These are phyloP conservation scores for Phytopythium helicoides DNA, from an alignment of 352 stramenopile species.

Conservation along the genomic window DNA sequence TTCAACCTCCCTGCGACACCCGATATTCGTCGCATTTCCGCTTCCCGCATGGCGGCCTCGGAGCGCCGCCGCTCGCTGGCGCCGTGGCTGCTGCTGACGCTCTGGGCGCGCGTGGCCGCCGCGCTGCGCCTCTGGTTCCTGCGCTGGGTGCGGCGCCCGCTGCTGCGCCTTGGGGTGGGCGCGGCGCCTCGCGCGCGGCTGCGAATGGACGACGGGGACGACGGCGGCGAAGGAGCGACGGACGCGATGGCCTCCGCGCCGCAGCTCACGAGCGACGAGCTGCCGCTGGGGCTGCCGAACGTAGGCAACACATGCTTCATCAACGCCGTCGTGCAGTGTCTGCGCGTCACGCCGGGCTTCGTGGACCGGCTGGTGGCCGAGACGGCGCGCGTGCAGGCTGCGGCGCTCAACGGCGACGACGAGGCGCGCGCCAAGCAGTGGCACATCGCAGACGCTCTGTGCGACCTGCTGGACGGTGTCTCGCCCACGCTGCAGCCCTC, in stretches of 20 bases:
- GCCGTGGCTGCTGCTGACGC: constrained; percentile 32
- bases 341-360: constrained; percentile 46
- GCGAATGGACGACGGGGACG: constrained; percentile 9
- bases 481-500: neutral
- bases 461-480: constrained; percentile 12
- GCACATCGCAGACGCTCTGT: constrained; percentile 8
- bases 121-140: constrained; percentile 35
- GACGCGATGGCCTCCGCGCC: neutral
- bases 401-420: neutral
- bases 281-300: constrained; percentile 51
- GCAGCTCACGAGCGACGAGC: constrained; percentile 3
- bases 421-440: constrained; percentile 3
- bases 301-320: constrained; percentile 76
- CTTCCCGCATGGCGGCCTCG: neutral
- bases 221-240: constrained; percentile 2
- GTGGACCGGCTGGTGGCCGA: constrained; percentile 10
- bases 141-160: constrained; percentile 19
- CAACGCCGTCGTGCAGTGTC: constrained; percentile 72
- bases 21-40: neutral
- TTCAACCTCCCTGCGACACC: too few species aligned
- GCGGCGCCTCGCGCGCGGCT: constrained; percentile 3
- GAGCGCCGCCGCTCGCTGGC: constrained; percentile 2
- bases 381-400: neutral
- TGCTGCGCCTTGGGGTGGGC: constrained; percentile 34
- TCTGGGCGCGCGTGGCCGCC: constrained; percentile 17